Percentiles rank a stretch among this genome's conserved stretches.
phyloP scores from a whole-genome alignment of 257 asterid genomes.

The Rhazya stricta region DNA sequence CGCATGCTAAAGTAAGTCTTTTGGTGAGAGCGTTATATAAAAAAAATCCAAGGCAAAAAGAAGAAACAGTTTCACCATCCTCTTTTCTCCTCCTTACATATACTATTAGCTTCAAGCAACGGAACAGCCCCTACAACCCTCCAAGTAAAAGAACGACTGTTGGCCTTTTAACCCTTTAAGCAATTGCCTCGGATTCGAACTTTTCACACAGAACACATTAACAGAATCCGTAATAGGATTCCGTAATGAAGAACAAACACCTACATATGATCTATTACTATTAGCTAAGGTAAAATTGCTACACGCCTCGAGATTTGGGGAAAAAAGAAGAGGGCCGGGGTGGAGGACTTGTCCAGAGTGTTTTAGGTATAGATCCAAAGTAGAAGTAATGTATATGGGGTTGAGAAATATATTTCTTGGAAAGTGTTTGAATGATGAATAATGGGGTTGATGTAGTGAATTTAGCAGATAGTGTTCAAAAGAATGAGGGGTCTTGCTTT shows the following conservation, averaged over 20 bases:
- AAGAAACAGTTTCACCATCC: conserved; percentile 38
- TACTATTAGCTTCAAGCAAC: conserved; percentile 20
- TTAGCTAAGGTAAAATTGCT: not conserved
- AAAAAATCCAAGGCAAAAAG: conserved; percentile 22
- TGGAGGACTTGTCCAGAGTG: not conserved
- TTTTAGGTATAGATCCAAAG: not conserved
- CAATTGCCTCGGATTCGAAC: conserved; percentile 57
- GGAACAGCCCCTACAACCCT: conserved; percentile 34
- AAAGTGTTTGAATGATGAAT: conserved; percentile 6
- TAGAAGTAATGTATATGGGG: not conserved
- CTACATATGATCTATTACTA: not conserved
- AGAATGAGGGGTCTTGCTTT: not conserved
- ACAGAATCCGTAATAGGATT: conserved; percentile 24
- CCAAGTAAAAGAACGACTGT: conserved; percentile 35
- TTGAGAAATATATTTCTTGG: not conserved
- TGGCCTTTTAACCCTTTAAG: conserved; percentile 33
- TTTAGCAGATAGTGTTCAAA: conserved; percentile 2
- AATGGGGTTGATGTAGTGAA: not conserved
- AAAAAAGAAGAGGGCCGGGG: conserved; percentile 13
- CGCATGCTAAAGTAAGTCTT: conserved; percentile 69
- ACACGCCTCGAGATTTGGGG: conserved; percentile 69
- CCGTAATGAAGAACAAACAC: not conserved
- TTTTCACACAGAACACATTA: conserved; percentile 25
- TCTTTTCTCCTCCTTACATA: conserved; percentile 36
- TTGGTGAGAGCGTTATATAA: conserved; percentile 44